A percentile compares a stretch with the other conserved stretches of the same genome.
phyloP scores from a whole-genome alignment of 1,284 basidiomycete genomes.

The Heterobasidion irregulare region DNA sequence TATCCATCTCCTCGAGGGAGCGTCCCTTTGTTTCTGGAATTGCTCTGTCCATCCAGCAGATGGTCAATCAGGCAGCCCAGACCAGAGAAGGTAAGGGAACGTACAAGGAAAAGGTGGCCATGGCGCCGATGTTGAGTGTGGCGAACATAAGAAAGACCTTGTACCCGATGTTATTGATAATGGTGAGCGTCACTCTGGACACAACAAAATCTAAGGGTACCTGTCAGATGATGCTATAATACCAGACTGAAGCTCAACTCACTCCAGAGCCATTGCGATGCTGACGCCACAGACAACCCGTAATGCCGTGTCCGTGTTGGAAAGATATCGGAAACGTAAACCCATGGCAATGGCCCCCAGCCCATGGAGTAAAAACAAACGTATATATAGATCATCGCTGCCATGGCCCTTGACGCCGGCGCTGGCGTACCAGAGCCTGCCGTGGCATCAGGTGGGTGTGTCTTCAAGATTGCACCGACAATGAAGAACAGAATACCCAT shows the following conservation, averaged over 20 bases:
- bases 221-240: neutral
- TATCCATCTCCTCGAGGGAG: constrained; percentile 73
- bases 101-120: constrained; percentile 25
- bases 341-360: constrained; percentile 48
- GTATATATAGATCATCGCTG: constrained; percentile 69
- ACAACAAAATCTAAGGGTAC: constrained; percentile 55
- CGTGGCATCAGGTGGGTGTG: constrained; percentile 43
- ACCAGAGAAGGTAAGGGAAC: constrained; percentile 18
- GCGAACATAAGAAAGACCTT: constrained; percentile 69
- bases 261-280: constrained; percentile 79
- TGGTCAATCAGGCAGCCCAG: constrained; percentile 3
- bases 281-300: constrained; percentile 63
- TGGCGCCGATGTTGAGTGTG: constrained; percentile 42
- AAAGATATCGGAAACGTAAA: constrained; percentile 78
- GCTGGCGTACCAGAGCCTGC: constrained; percentile 19
- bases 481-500: constrained; percentile 59
- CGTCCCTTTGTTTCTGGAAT: constrained; percentile 74
- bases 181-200: constrained; percentile 61
- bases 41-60: constrained; percentile 36
- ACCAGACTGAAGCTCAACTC: constrained; percentile 18
- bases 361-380: constrained; percentile 74
- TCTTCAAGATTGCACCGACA: constrained; percentile 71
- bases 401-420: constrained; percentile 58
- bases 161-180: constrained; percentile 52
- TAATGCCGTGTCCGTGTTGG: constrained; percentile 75